Conservation (phyloP, 1,284 basidiomycete species). For the Naganishia albida region DNA sequence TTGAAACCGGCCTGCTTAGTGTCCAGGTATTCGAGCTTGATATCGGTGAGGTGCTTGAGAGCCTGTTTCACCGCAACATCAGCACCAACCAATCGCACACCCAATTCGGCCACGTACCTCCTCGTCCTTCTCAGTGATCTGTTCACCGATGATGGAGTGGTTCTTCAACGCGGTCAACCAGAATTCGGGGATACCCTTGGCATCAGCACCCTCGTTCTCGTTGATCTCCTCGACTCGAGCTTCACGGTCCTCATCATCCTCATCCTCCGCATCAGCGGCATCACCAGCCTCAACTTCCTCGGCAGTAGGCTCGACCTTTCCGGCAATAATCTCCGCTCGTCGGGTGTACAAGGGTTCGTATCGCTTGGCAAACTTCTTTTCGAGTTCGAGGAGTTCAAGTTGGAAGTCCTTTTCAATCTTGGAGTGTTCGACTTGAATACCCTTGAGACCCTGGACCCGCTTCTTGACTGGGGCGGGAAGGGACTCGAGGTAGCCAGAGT, state of each 20-base stretch:
- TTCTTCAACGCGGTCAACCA: conserved; percentile 97
- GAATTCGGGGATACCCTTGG: conserved; percentile 84
- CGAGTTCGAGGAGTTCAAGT: conserved; percentile 90
- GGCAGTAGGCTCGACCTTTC: conserved; percentile 69
- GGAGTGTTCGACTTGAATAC: conserved; percentile 88
- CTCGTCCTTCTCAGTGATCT: conserved; percentile 92
- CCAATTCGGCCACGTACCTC: conserved; percentile 58
- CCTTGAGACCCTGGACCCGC: conserved; percentile 89
- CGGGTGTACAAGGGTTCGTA: conserved; percentile 87
- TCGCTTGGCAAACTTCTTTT: conserved; percentile 92
- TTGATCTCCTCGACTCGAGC: conserved; percentile 52
- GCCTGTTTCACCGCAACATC: conserved; percentile 45
- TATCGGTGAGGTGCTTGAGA: conserved; percentile 67
- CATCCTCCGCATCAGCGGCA: conserved; percentile 58
- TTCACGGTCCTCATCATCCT: conserved; percentile 56
- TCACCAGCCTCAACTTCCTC: conserved; percentile 85
- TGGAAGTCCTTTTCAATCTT: conserved; percentile 96
- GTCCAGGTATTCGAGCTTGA: conserved; percentile 67
- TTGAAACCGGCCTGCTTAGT: conserved; percentile 84
- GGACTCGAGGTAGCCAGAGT: conserved; percentile 82
- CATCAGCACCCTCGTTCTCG: conserved; percentile 41
- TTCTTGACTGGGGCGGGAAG: conserved; percentile 80
- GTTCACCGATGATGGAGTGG: conserved; percentile 79
- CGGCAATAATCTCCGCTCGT: conserved; percentile 78
- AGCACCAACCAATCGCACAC: conserved; percentile 7